Conservation (phyloP, 2,329 filamentous ascomycete species). For the Zasmidium citrigriseum region DNA sequence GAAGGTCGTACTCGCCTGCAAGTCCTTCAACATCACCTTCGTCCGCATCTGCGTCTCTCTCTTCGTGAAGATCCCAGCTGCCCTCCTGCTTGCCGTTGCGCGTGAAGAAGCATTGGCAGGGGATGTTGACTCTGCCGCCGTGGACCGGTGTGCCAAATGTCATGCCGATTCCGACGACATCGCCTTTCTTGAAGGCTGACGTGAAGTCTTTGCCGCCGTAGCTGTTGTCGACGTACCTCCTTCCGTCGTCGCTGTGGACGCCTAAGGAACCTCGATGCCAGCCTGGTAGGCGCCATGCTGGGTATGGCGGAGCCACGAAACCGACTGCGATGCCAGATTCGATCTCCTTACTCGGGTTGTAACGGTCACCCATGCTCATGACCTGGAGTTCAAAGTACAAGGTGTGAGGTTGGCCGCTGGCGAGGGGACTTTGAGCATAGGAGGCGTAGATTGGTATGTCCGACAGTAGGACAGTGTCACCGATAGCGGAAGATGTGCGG, state of each 20-base stretch:
- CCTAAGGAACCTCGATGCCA: constrained; percentile 76
- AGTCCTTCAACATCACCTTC: constrained; percentile 64
- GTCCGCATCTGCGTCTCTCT: constrained; percentile 65
- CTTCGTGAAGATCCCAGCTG: constrained; percentile 74
- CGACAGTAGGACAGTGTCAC: constrained; percentile 66
- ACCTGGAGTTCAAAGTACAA: constrained; percentile 74
- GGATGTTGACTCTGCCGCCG: constrained; percentile 36
- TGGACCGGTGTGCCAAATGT: constrained; percentile 46
- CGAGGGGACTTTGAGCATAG: constrained; percentile 59
- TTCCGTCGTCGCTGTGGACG: constrained; percentile 78
- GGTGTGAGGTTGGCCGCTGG: constrained; percentile 51
- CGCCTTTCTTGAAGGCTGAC: constrained; percentile 61
- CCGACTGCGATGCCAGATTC: constrained; percentile 66
- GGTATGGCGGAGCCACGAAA: constrained; percentile 73
- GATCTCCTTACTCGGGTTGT: constrained; percentile 31
- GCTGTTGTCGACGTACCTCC: constrained; percentile 70
- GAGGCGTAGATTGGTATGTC: constrained; percentile 69
- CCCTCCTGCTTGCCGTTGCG: constrained; percentile 61
- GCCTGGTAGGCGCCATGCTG: constrained; percentile 73
- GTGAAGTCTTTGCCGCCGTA: constrained; percentile 73
- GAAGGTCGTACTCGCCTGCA: constrained; percentile 65
- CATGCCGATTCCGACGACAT: constrained; percentile 73
- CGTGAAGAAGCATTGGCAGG: constrained; percentile 69
- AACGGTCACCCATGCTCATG: constrained; percentile 41
- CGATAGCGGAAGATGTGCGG: constrained; percentile 40